A percentile compares a stretch with the other conserved stretches of the same genome.
phyloP scores from a whole-genome alignment of 257 asterid species.

The Solanum clarkiae region DNA sequence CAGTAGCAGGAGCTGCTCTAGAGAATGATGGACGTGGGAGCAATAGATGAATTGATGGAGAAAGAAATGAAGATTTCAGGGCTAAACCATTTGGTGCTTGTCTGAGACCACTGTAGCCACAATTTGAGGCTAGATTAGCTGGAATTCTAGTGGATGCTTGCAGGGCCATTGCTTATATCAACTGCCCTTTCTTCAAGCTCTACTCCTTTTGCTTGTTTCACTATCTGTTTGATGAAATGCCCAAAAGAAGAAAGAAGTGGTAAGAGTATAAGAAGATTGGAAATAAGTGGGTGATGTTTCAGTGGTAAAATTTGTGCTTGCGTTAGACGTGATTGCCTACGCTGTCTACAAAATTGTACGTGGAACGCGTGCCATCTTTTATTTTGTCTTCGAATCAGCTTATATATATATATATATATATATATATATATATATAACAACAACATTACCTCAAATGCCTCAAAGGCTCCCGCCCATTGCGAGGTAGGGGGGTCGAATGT shows the following conservation, averaged over 20 bases:
- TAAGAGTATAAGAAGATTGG: neutral
- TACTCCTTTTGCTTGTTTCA: neutral
- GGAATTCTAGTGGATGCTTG: slow-evolving; percentile 25
- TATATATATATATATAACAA: too few relatives aligned
- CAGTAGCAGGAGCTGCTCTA: slow-evolving; percentile 24
- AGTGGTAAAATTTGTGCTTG: neutral
- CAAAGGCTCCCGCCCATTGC: too few relatives aligned
- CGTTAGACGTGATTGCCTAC: slow-evolving; percentile 6
- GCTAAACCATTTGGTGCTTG: slow-evolving; percentile 27
- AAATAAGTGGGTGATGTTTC: slow-evolving; percentile 15
- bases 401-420: too few relatives aligned
- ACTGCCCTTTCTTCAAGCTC: neutral
- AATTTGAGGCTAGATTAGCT: slow-evolving; percentile 14
- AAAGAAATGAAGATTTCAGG: slow-evolving; percentile 53
- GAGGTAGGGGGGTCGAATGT: too few relatives aligned
- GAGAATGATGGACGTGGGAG: slow-evolving; percentile 20
- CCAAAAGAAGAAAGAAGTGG: neutral
- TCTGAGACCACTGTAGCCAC: slow-evolving; percentile 40
- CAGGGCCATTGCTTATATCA: slow-evolving; percentile 37
- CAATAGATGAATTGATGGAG: slow-evolving; percentile 47
- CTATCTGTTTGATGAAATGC: neutral
- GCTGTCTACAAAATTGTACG: neutral
- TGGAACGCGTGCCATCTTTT: slow-evolving; percentile 22
- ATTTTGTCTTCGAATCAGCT: neutral
- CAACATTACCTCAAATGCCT: too few relatives aligned